A percentile compares a stretch with the other conserved stretches of the same genome.
phyloP scores from a whole-genome alignment of 441 rosid species.

The Lepidium campestre region DNA sequence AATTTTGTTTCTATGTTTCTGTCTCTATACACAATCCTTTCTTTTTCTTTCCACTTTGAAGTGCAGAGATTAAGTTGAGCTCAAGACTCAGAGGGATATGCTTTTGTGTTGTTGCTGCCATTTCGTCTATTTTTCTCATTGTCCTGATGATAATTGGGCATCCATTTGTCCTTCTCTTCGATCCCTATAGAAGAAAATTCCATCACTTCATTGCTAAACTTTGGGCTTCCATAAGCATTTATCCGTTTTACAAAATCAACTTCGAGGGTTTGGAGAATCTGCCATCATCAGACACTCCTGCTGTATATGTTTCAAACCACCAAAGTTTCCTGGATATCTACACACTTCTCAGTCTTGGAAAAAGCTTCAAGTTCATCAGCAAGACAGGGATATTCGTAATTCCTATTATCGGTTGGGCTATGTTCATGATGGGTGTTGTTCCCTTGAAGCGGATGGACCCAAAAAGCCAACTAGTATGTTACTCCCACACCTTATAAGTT shows the following conservation, averaged over 20 bases:
- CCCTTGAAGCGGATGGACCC: constrained; percentile 89
- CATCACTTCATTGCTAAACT: constrained; percentile 68
- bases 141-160: constrained; percentile 66
- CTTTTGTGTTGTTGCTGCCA: constrained; percentile 56
- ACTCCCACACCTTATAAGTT: background rate
- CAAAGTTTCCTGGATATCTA: constrained; percentile 89
- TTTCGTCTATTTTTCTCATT: constrained; percentile 55
- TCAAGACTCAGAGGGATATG: constrained; percentile 75
- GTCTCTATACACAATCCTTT: constrained; percentile 14
- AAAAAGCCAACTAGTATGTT: constrained; percentile 78
- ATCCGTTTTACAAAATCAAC: constrained; percentile 52
- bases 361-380: constrained; percentile 89
- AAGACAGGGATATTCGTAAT: constrained; percentile 71
- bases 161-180: constrained; percentile 73
- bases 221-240: constrained; percentile 64
- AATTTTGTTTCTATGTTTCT: background rate
- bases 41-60: constrained; percentile 28
- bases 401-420: constrained; percentile 94
- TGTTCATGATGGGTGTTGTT: constrained; percentile 75
- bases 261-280: constrained; percentile 76
- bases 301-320: constrained; percentile 88
- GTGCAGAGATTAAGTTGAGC: constrained; percentile 53
- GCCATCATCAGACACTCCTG: constrained; percentile 67
- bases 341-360: constrained; percentile 78
- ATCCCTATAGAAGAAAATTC: constrained; percentile 63